Evolutionary conservation across 2,329 filamentous ascomycete species (phyloP).

Genomic region (Hyphodiscus sp.): DNA sequence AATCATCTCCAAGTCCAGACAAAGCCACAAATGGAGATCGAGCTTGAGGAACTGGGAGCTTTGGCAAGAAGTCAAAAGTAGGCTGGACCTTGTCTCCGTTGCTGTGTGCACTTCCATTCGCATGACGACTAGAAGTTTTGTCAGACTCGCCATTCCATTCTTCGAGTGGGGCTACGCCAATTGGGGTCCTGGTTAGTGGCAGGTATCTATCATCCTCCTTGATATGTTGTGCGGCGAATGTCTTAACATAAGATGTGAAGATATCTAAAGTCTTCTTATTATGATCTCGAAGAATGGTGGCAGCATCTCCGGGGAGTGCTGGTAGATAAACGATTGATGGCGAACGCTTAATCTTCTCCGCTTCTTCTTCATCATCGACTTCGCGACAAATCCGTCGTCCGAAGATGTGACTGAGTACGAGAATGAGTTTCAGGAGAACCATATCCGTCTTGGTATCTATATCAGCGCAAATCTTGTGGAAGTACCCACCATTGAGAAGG

Average conservation of each 20-base stretch:
- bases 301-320: slow-evolving; percentile 50
- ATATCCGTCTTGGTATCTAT: slow-evolving; percentile 43
- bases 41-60: slow-evolving; percentile 38
- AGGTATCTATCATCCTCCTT: slow-evolving; percentile 24
- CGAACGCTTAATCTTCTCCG: slow-evolving; percentile 46
- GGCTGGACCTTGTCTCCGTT: not conserved
- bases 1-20: slow-evolving; percentile 60
- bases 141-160: slow-evolving; percentile 10
- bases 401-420: slow-evolving; percentile 67
- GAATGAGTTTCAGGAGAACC: slow-evolving; percentile 54
- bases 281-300: slow-evolving; percentile 49
- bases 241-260: slow-evolving; percentile 63
- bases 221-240: slow-evolving; percentile 58
- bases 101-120: slow-evolving; percentile 3
- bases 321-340: slow-evolving; percentile 62
- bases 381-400: slow-evolving; percentile 47
- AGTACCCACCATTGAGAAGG: slow-evolving; percentile 64
- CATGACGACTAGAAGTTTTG: slow-evolving; percentile 7
- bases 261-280: slow-evolving; percentile 60
- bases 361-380: slow-evolving; percentile 42
- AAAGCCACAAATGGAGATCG: slow-evolving; percentile 66
- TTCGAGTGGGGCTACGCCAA: slow-evolving; percentile 13
- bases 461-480: slow-evolving; percentile 55
- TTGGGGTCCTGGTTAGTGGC: slow-evolving; percentile 25
- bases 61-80: slow-evolving; percentile 18